A percentile compares a stretch with the other conserved stretches of the same genome.
phyloP scores from a whole-genome alignment of 352 stramenopile species.

The Globisporangium nunn region DNA sequence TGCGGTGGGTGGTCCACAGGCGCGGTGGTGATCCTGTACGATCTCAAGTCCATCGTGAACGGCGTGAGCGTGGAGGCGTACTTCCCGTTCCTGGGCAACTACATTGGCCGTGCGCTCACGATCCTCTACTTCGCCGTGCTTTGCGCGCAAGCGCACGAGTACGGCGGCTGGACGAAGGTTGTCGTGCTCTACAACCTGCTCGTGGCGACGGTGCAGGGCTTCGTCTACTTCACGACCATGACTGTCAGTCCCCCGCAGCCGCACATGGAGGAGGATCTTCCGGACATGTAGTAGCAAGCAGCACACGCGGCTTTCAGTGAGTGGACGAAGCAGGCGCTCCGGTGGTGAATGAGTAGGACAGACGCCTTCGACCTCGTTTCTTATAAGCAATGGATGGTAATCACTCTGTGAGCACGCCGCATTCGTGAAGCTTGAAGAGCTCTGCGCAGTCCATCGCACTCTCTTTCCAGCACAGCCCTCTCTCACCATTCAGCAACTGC shows the following conservation, averaged over 20 bases:
- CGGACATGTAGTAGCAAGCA: conserved; percentile 29
- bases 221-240: conserved; percentile 81
- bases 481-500: neutral
- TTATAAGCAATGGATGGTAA: neutral
- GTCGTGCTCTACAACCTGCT: conserved; percentile 75
- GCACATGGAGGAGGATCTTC: conserved; percentile 65
- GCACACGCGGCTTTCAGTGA: no score
- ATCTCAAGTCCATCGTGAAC: conserved; percentile 81
- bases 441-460: neutral
- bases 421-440: no score
- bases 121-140: conserved; percentile 80
- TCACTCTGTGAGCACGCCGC: no score
- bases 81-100: conserved; percentile 84
- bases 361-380: neutral
- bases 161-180: conserved; percentile 60
- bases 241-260: conserved; percentile 44
- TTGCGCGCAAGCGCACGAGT: conserved; percentile 59
- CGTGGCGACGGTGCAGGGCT: conserved; percentile 65
- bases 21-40: conserved; percentile 69
- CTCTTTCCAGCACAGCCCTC: neutral
- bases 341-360: no score
- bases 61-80: conserved; percentile 78
- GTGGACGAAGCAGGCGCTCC: no score
- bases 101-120: conserved; percentile 73
- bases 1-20: conserved; percentile 19